Evolutionary conservation across 1,284 basidiomycete genomes (phyloP), one percentile per base, ranked within the genome.

Genomic region (Tausonia pullulans): DNA sequence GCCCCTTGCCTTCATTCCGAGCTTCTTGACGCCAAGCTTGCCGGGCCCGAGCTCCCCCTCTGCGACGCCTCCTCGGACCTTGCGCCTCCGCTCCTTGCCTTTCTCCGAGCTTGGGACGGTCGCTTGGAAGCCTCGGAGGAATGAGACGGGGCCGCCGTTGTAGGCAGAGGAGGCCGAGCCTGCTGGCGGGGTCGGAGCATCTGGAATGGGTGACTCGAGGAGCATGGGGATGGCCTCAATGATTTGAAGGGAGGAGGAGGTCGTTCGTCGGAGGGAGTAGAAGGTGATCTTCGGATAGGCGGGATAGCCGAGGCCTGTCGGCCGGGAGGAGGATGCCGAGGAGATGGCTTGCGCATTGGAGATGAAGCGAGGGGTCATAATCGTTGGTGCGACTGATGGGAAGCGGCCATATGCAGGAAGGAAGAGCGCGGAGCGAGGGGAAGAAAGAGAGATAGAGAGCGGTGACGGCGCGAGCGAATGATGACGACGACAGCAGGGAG

Each of bases 51-150:
- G 82, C 70, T 87, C 89, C 64, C 70, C 71, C 67, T 79, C 78
- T 13, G 75, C 74, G 9, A 77, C 51, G 10, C 74, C 74, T 45
- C 78, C 78, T 7, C 92, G 80, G 72, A 87, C 83, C 74, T 88
- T 84, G 62, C 90, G 76, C 65, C 92, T 77, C 67, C 90, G 80
- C 16, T 83, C 80, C 66, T 87, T 85, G 62, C 87, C 81, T 70
- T 85, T 81, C 71, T 91, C 87, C 44, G 90, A 84, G 71, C 86
- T 89, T 8, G 92, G 92, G 60, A 94, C 87, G 2, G 92, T 95
- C 44, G 92, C 92, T 69, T 88, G 87, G 76, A 95, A 96, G 0
- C 92, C 92, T 54, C 86, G 83, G 52, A 93, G 79, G 43, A 96
- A 79, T 71, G 86, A 86, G 62, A 90, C 84, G 71, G 81, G 80